Percentiles rank a stretch among this genome's conserved stretches.
Conservation (phyloP, 2,329 filamentous ascomycete species). For the Arthroderma uncinatum region DNA sequence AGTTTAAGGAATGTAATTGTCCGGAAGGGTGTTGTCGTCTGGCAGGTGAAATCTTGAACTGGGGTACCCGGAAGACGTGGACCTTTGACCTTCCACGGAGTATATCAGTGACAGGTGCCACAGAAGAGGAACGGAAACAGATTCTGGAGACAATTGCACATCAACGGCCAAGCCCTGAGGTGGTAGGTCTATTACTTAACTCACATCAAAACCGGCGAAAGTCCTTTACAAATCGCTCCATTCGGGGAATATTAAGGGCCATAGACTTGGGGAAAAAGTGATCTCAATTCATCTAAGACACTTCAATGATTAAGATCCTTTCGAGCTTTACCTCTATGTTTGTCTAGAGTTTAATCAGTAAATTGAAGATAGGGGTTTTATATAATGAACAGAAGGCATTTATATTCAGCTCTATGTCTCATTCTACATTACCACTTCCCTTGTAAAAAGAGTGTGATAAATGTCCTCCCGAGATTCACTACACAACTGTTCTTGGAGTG, state of each 20-base stretch:
- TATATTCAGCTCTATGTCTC: too few species aligned
- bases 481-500: too few species aligned
- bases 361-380: too few species aligned
- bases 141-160: constrained; percentile 10
- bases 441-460: too few species aligned
- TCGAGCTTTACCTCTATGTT: not conserved
- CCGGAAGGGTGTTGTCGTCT: constrained; percentile 17
- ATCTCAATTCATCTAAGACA: not conserved
- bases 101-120: constrained; percentile 14
- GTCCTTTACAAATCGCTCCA: constrained; percentile 5
- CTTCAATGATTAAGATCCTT: too few species aligned
- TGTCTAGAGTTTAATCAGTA: not conserved
- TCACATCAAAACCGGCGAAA: not conserved
- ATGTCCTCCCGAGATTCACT: too few species aligned
- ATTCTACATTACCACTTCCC: too few species aligned
- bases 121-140: constrained; percentile 11
- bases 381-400: too few species aligned
- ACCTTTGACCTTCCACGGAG: constrained; percentile 14
- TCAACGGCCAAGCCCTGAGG: constrained; percentile 7
- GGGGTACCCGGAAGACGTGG: constrained; percentile 15
- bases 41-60: constrained; percentile 13
- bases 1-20: constrained; percentile 16
- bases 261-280: constrained; percentile 7
- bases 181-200: not conserved
- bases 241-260: constrained; percentile 3